Base-by-base conservation (phyloP, 768 basidiomycete genomes). In the Podaxis mareebaensis region DNA sequence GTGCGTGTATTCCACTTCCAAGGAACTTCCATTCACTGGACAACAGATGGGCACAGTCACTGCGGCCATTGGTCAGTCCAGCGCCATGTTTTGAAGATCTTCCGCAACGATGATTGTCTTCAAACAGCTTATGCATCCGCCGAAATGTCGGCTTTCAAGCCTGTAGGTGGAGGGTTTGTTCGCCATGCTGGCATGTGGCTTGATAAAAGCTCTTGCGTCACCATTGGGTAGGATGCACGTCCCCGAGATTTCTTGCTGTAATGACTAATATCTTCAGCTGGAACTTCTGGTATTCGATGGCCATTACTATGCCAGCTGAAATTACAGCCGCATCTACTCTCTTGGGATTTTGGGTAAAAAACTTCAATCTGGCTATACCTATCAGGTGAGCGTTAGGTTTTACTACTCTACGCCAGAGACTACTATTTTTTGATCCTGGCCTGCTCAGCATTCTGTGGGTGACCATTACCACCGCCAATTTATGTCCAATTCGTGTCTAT, bases 141-240 rank as follows among this genome's bases (percentile, higher is more conserved):
- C 10, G 81, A 86, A 71, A 85, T 85, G 88, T 70, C 88, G 42
- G 81, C 86, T 0, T 87, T 79, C 68, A 78, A 88, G 40, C 88
- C 88, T 0, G 73, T 86, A 11, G 75, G 83, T 30, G 88, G 88
- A 33, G 86, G 86, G 48, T 77, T 81, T 67, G 80, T 81, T 15
- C 75, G 79, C 46, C 80, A 84, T 55, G 81, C 84, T 3, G 79
- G 76, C 17, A 77, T 83, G 54, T 85, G 83, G 71, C 72, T 87
- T 36, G 86, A 87, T 70, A 67, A 67, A 62, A 75, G 74, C 60
- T 67, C 65, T 38, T 70, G 74, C 4, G 66, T 74, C 22, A 64
- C 70, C 12, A 70, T 70, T 26, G 74, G 74, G 74, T 72, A 38
- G 28, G 67, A 40, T 26, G 13, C 53, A 6, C n/a, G 51, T 26